Evolutionary conservation across 257 asterid species (phyloP), one percentile per base, ranked within the genome.

Genomic region (Solanum virginianum): DNA sequence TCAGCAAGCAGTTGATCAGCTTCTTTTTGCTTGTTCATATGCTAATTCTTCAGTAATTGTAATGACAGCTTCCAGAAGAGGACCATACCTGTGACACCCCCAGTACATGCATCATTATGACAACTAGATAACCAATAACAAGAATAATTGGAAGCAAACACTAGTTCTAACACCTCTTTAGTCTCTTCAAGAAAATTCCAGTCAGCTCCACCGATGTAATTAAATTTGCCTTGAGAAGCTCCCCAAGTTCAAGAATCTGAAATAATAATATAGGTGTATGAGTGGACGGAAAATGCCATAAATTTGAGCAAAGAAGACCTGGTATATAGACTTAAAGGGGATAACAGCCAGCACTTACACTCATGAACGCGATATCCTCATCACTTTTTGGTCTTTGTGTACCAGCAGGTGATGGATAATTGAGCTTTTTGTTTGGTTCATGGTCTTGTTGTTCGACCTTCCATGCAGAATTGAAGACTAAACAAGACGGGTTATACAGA

Each of bases 41-140:
- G 99, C 99, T 86, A 97, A 88, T 85, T 96, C 99, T 90, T 96
- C 98, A 24, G 99, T 97, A 83, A 93, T 82, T 24, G 97, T 94
- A 74, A 96, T 83, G n/a, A 96, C 97, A 43, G 97, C 91, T 88
- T 95, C 98, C n/a, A 96, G 98, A 63, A 95, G 85, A 17, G 97
- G 99, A 79, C 95, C 97, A 71, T 93, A 96, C 91, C 99, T 96
- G 88, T 12, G 62, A 43, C 26, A 22, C 54, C 65, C 82, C 83
- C 45, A 53, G 65, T 5, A 51, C 16, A 53, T 26, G 65, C 20
- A 66, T 70, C 83, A 79, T 53, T 79, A 53, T 16, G 65, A 79
- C 49, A 66, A 77, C 49, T 26, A 75, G 49, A 79, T 53, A 72
- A 79, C 53, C 65, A 26, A 29, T 9, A 53, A 26, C 18, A 53